A percentile compares a stretch with the other conserved stretches of the same genome.
These are phyloP conservation scores for Russula virescens DNA, from an alignment of 768 basidiomycete genomes.

Conservation along the genomic window DNA sequence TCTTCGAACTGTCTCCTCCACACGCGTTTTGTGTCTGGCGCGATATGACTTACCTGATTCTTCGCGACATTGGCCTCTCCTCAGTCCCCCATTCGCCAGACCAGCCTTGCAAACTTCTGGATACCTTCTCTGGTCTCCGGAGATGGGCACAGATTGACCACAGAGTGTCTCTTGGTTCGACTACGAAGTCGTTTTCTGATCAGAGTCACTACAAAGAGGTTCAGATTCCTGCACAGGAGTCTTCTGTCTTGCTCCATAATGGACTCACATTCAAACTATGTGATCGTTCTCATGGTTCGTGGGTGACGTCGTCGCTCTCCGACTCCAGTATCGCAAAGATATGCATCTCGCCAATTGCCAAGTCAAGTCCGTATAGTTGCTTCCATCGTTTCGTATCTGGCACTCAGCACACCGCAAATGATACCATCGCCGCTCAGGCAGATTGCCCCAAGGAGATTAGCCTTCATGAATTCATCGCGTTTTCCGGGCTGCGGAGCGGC, in stretches of 20 bases:
- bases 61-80: slow-evolving; percentile 8
- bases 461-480: slow-evolving; percentile 43
- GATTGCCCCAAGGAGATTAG: slow-evolving; percentile 37
- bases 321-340: neutral
- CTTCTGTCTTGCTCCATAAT: slow-evolving; percentile 9
- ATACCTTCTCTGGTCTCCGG: slow-evolving; percentile 6
- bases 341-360: neutral
- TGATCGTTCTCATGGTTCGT: neutral
- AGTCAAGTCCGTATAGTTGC: neutral
- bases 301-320: neutral
- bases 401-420: slow-evolving; percentile 34
- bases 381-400: slow-evolving; percentile 1
- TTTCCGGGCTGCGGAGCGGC: slow-evolving; percentile 43
- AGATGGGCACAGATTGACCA: neutral
- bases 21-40: slow-evolving; percentile 14
- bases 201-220: neutral
- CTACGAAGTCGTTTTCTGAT: slow-evolving; percentile 11
- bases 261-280: slow-evolving; percentile 10
- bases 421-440: slow-evolving; percentile 37
- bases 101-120: neutral
- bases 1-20: slow-evolving; percentile 14
- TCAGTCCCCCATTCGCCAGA: neutral
- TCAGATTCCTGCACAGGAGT: slow-evolving; percentile 1
- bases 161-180: slow-evolving; percentile 13
- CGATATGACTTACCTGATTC: slow-evolving; percentile 4